These are phyloP conservation scores for Platanthera guangdongensis DNA, from an alignment of 106 monocot species.

Conservation along the genomic window DNA sequence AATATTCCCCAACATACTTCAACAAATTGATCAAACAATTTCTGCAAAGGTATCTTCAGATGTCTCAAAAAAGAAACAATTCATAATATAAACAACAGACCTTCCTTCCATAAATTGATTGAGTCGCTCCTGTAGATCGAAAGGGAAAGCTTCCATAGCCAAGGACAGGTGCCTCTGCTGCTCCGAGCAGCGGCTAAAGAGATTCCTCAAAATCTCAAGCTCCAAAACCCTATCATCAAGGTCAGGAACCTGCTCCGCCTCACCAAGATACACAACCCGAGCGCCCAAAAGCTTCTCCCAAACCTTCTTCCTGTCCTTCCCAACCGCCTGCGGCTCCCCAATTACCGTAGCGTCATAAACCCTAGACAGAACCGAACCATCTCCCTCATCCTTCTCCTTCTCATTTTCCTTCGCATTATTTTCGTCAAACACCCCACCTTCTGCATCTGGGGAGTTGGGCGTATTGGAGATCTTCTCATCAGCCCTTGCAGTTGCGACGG, in stretches of 20 bases:
- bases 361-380: constrained; percentile 37
- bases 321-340: constrained; percentile 79
- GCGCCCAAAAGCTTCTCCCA: constrained; percentile 89
- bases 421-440: not conserved
- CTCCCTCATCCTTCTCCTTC: constrained; percentile 21
- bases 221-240: constrained; percentile 72
- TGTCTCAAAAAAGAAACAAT: not conserved
- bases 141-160: constrained; percentile 79
- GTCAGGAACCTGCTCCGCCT: constrained; percentile 83
- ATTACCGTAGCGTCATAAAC: constrained; percentile 86
- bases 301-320: constrained; percentile 65
- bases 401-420: constrained; percentile 1
- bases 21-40: not conserved
- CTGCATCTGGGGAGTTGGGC: not conserved
- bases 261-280: constrained; percentile 74
- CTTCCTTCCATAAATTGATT: constrained; percentile 81
- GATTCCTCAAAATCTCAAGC: constrained; percentile 71
- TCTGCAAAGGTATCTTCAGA: not conserved
- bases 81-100: constrained; percentile 19
- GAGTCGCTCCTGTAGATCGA: constrained; percentile 61
- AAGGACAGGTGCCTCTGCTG: constrained; percentile 53
- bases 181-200: constrained; percentile 52
- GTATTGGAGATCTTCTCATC: constrained; percentile 27
- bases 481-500: constrained; percentile 15
- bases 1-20: not conserved